Percentiles rank a stretch among this genome's conserved stretches.
Evolutionary conservation across 108 stramenopile species (phyloP).

Genomic region (Nannochloropsis oceanica): DNA sequence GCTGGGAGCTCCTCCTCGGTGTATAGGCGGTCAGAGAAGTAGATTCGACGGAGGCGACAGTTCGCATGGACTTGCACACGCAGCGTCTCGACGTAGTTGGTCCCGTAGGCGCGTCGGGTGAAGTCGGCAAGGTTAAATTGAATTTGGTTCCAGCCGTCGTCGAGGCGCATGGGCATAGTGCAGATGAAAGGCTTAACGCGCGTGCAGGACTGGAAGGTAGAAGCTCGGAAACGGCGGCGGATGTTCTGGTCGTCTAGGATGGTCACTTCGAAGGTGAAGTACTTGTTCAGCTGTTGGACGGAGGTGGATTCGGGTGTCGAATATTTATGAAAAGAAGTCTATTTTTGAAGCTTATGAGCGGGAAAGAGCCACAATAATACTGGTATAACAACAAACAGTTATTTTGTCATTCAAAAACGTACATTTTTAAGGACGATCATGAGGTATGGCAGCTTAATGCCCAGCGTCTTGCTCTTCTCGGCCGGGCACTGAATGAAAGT

Average conservation of each 20-base stretch:
- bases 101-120: conserved; percentile 78
- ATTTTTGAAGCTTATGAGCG: neutral
- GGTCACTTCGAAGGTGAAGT: conserved; percentile 86
- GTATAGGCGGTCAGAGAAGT: conserved; percentile 73
- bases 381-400: neutral
- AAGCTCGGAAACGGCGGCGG: conserved; percentile 67
- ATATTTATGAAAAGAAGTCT: neutral
- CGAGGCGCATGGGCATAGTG: conserved; percentile 83
- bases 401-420: neutral
- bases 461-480: conserved; percentile 60
- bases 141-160: conserved; percentile 88
- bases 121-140: conserved; percentile 81
- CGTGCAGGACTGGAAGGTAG: conserved; percentile 74
- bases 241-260: conserved; percentile 80
- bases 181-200: conserved; percentile 84
- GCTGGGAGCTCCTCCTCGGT: conserved; percentile 74
- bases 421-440: conserved; percentile 84
- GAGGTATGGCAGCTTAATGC: conserved; percentile 75
- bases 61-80: conserved; percentile 83
- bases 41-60: conserved; percentile 73
- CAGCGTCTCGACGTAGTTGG: conserved; percentile 78
- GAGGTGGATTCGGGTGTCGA: neutral
- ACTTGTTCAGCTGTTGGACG: conserved; percentile 54
- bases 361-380: neutral
- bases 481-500: conserved; percentile 76